Conservation (phyloP, 345 rosid species). For the Barbarea vulgaris region DNA sequence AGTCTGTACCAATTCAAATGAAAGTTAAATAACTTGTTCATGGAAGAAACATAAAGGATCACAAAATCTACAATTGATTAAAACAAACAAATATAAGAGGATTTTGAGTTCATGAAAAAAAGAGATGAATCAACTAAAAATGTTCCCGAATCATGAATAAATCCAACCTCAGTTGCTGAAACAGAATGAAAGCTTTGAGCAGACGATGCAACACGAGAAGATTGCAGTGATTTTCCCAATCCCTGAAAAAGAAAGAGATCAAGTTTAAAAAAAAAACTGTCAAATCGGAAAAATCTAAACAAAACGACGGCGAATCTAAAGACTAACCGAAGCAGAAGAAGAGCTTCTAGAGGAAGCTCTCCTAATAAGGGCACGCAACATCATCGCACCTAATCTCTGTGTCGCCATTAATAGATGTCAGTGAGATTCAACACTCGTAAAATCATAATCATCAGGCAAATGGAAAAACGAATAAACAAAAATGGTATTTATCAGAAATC, state of each 20-base stretch:
- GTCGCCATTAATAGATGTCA: slow-evolving; percentile 5
- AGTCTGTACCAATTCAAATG: slow-evolving; percentile 44
- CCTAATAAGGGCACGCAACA: slow-evolving; percentile 51
- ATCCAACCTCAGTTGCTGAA: slow-evolving; percentile 51
- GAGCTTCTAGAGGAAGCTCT: slow-evolving; percentile 50
- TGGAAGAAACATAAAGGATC: slow-evolving; percentile 3
- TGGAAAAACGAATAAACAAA: neutral
- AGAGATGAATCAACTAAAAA: slow-evolving; percentile 2
- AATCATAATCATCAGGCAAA: slow-evolving; percentile 9
- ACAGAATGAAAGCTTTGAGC: slow-evolving; percentile 46
- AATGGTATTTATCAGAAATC: slow-evolving; percentile 10
- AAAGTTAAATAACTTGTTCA: slow-evolving; percentile 2
- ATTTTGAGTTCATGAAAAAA: neutral
- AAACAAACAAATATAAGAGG: neutral
- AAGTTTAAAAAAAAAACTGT: neutral
- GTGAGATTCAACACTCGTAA: slow-evolving; percentile 30
- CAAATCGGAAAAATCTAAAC: neutral
- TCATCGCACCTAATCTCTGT: slow-evolving; percentile 43
- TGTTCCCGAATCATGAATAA: neutral
- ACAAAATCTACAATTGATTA: neutral
- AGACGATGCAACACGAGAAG: slow-evolving; percentile 46
- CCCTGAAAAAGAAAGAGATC: slow-evolving; percentile 42
- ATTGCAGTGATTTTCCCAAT: slow-evolving; percentile 46
- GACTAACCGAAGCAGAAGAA: slow-evolving; percentile 49
- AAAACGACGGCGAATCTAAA: slow-evolving; percentile 1